Evolutionary conservation across 148 eudicot genomes (phyloP).

Genomic region (Camellia granthamiana): DNA sequence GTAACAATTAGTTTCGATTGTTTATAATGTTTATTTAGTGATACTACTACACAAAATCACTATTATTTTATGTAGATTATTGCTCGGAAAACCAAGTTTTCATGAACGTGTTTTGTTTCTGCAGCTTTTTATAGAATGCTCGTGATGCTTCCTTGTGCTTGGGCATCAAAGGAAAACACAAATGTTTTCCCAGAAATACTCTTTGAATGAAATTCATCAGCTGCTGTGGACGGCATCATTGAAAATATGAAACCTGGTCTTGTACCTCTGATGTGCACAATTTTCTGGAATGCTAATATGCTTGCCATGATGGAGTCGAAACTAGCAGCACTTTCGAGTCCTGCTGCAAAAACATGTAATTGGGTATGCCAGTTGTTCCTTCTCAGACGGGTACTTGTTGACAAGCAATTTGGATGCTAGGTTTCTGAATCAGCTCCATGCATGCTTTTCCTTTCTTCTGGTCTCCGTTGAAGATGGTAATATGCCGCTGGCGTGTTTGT

Average conservation of each 20-base stretch:
- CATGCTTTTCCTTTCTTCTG: neutral
- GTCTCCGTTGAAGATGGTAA: neutral
- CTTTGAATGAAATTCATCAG: neutral
- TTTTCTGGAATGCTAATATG: constrained; percentile 2
- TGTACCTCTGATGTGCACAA: neutral
- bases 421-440: neutral
- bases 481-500: neutral
- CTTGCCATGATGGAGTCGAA: neutral
- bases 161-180: neutral
- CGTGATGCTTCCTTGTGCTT: neutral
- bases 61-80: neutral
- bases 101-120: neutral
- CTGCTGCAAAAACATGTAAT: neutral
- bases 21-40: neutral
- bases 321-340: neutral
- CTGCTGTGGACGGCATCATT: neutral
- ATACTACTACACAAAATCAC: neutral
- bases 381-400: neutral
- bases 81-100: neutral
- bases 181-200: neutral
- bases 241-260: neutral
- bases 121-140: constrained; percentile 4
- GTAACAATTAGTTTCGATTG: no score
- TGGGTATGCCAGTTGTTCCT: neutral
- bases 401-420: neutral